Base-by-base conservation (phyloP, 2,329 filamentous ascomycete species). In the Pseudogymnoascus sp. region DNA sequence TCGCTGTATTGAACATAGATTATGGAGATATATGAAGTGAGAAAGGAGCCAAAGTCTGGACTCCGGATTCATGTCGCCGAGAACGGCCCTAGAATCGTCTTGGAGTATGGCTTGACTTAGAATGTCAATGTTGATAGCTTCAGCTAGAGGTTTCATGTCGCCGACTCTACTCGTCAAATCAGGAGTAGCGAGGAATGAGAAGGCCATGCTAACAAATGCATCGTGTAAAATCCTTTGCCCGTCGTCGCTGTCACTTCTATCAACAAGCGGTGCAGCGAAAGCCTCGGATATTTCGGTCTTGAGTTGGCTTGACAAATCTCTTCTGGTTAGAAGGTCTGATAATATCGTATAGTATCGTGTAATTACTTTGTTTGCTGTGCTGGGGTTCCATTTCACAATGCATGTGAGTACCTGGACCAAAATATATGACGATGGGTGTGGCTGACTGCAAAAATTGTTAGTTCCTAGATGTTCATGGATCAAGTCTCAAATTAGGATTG, bases 41-140 rank as follows among this genome's bases (percentile, higher is more conserved):
- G 89, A 82, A 28, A 91, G 75, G 28, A 90, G 79, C 80, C 86
- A 88, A 40, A 91, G 73, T 38, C 85, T 80, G 8, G 76, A 74
- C 41, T 69, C 71, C 37, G 66, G 31, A 8, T 65, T 46, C 19
- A 71, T 65, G 19, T 67, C 35, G 63, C 31, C 66, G 60, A 28
- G 65, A 38, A 10, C 24, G 14, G 59, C 22, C 10, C 19, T 60
- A 8, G 59, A 60, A 24, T 38, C 38, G 12, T 60, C 59, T 14
- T 59, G 73, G 59, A 61, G 70, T 68, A 35, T 66, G 12, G 38
- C 61, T 65, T 53, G 70, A 72, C 28, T 40, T 14, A 74, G 64
- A 16, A 67, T 40, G 24, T 63, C 64, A 10, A 73, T 60, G 63
- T 72, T 66, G 5, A 72, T 59, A 6, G 65, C 61, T 22, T 62